phyloP scores from a whole-genome alignment of 176 grass and related monocot genomes.

The Avena insularis region DNA sequence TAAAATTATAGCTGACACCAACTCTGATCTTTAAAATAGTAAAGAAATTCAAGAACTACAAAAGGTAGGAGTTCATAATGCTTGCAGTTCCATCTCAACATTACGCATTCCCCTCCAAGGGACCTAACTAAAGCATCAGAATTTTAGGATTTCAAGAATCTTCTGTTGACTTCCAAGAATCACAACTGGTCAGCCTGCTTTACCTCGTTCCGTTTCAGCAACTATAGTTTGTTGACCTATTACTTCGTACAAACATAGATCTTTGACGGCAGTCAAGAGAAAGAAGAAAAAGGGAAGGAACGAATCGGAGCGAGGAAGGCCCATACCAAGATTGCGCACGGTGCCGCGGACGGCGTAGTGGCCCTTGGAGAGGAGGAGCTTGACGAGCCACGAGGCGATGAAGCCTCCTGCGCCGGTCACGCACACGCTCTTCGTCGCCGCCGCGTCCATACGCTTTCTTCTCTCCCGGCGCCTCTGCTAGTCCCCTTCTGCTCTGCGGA shows the following conservation, averaged over 20 bases:
- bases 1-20: no score
- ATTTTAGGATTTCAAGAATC: no score
- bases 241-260: not conserved
- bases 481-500: not conserved
- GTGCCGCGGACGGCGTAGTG: conserved; percentile 7
- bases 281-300: not conserved
- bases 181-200: not conserved
- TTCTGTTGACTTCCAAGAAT: not conserved
- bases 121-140: not conserved
- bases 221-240: not conserved
- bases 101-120: not conserved
- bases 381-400: conserved; percentile 15
- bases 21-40: no score
- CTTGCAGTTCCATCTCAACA: not conserved
- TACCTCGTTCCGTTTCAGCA: not conserved
- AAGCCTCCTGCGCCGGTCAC: conserved; percentile 31
- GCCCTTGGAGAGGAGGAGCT: conserved; percentile 20
- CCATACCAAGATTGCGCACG: conserved; percentile 4
- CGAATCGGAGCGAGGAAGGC: not conserved
- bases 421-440: conserved; percentile 1
- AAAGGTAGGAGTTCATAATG: not conserved
- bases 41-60: not conserved
- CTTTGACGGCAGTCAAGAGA: not conserved
- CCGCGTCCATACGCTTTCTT: not conserved
- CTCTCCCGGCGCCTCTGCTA: not conserved